Conservation (phyloP, 1,284 basidiomycete species). For the Boletellus deceptivus region DNA sequence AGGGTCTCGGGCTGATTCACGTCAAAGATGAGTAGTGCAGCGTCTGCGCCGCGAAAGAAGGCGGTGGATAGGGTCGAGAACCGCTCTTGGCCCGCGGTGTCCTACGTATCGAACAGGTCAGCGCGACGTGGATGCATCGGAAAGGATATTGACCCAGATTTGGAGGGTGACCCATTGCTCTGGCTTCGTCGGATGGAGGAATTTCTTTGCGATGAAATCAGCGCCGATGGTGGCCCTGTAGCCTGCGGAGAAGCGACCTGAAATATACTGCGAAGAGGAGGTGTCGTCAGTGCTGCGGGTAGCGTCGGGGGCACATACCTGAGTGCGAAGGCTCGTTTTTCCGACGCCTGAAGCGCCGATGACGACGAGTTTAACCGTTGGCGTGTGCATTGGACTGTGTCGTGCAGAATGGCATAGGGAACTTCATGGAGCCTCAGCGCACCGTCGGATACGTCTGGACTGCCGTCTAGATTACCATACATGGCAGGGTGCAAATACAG, state of each 20-base stretch:
- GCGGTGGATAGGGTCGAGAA: constrained; percentile 78
- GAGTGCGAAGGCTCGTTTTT: constrained; percentile 69
- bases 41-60: constrained; percentile 82
- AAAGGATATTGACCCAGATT: constrained; percentile 64
- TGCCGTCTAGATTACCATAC: constrained; percentile 10
- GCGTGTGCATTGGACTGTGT: constrained; percentile 39
- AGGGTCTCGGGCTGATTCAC: constrained; percentile 64
- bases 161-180: constrained; percentile 63
- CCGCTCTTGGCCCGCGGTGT: constrained; percentile 80
- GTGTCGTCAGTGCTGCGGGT: not conserved
- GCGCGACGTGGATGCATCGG: constrained; percentile 1
- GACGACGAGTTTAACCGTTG: constrained; percentile 73
- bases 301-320: constrained; percentile 45
- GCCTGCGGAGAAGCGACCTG: constrained; percentile 66
- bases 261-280: constrained; percentile 56
- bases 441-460: not conserved
- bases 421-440: constrained; percentile 13
- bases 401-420: constrained; percentile 16
- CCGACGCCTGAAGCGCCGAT: constrained; percentile 77
- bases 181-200: constrained; percentile 55
- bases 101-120: constrained; percentile 38
- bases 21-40: constrained; percentile 78
- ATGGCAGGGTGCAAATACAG: constrained; percentile 17
- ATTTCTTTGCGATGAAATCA: constrained; percentile 74
- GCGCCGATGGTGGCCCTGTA: constrained; percentile 83